Base-by-base conservation (phyloP, 352 stramenopile species). In the Globisporangium radiosum region DNA sequence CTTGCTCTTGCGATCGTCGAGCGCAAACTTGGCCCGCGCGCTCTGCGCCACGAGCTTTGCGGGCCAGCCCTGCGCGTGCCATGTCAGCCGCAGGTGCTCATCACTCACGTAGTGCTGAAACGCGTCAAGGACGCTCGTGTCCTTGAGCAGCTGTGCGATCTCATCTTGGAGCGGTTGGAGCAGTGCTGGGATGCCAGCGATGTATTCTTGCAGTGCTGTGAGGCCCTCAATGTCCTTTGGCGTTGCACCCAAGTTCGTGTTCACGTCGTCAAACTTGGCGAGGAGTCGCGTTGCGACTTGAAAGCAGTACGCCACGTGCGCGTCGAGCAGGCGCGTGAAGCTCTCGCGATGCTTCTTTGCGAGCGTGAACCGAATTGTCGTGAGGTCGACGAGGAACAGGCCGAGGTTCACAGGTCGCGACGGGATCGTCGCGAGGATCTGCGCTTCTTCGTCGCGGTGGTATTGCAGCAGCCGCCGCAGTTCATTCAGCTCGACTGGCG, bases 181-280 rank as follows among this genome's bases (percentile, higher is more conserved):
- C 15, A 89, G 53, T 39, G 75, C 53, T 19, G 86, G 85, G 6
- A 97, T 62, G 5, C 75, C 79, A 33, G 72, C 74, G 45, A 97
- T 91, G 63, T 91, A 97, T 52, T 96, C 88, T 56, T 96, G 78
- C 39, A 97, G 57, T 7, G 86, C 85, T 2, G 85, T 92, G 54
- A 98, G 68, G 19, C 87, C 83, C 63, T 98, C 92, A 47, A 98
- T 97, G 59, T 98, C 87, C 52, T 94, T 94, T 2, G 92, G 88
- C 1, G 78, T 87, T 2, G 83, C 74, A 5, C 69, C 76, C 3
- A 98, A 64, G 38, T 84, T 87, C 51, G 86, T 73, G 52, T 95
- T 86, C 48, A 98, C 94, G 14, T 81, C 72, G 37, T 96, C 81
- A 57, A 97, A 98, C 52, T 89, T 85, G 17, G 71, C 59, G 56